These are phyloP conservation scores for Cystoderma amianthinum DNA, from an alignment of 768 basidiomycete species.

Conservation along the genomic window DNA sequence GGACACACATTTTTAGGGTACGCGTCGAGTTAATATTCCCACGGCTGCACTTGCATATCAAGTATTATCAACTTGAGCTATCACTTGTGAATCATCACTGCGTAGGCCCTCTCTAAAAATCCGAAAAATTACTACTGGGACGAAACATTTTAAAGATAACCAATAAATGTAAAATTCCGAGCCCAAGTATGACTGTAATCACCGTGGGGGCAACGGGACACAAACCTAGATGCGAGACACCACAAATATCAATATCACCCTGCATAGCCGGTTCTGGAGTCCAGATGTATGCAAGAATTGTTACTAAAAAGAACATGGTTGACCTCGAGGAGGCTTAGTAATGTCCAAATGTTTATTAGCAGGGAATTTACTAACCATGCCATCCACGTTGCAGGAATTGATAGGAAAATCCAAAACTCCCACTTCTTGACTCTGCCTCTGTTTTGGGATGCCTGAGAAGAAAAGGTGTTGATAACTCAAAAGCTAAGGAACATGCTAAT, in stretches of 20 bases:
- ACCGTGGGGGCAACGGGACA: background rate
- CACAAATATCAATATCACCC: too few relatives aligned
- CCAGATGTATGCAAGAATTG: too few relatives aligned
- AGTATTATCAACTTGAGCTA: background rate
- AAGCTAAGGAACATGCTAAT: too few relatives aligned
- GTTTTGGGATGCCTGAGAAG: too few relatives aligned
- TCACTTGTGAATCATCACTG: background rate
- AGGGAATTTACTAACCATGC: background rate
- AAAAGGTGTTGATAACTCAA: too few relatives aligned
- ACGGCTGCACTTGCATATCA: background rate
- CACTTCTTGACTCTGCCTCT: too few relatives aligned
- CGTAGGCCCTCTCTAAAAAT: background rate
- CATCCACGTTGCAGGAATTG: background rate
- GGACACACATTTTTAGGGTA: background rate
- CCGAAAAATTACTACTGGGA: background rate
- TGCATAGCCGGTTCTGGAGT: background rate
- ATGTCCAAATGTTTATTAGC: background rate
- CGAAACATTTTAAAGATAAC: background rate
- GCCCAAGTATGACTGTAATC: background rate
- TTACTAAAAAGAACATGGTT: too few relatives aligned
- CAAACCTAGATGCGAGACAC: background rate
- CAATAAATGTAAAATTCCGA: background rate
- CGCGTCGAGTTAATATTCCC: background rate
- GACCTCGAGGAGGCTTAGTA: too few relatives aligned
- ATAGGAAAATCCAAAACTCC: background rate